phyloP scores from a whole-genome alignment of 768 basidiomycete species.

The Grammothele lineata region DNA sequence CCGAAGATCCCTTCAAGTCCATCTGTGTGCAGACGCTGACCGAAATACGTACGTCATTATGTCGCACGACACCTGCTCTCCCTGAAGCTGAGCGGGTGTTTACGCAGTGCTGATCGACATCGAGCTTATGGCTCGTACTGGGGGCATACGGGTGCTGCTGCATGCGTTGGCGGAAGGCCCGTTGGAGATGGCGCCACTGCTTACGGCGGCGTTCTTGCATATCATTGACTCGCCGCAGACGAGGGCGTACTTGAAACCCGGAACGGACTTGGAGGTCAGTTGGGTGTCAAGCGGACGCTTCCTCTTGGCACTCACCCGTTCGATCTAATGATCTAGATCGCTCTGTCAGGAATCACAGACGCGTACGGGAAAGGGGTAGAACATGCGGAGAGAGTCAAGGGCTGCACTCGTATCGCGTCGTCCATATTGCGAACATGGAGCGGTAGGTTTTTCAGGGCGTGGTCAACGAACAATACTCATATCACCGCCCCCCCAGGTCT shows the following conservation, averaged over 20 bases:
- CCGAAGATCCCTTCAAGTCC: slow-evolving; percentile 82
- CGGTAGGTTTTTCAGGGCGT: slow-evolving; percentile 47
- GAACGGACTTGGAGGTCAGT: slow-evolving; percentile 84
- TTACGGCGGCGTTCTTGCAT: slow-evolving; percentile 77
- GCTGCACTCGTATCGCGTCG: slow-evolving; percentile 72
- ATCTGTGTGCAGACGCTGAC: slow-evolving; percentile 84
- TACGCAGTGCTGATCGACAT: slow-evolving; percentile 80
- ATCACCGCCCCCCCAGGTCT: no score
- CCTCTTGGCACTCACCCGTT: neutral
- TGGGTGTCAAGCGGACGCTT: neutral
- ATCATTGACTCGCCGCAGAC: slow-evolving; percentile 84
- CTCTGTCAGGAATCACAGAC: slow-evolving; percentile 86
- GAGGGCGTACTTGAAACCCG: slow-evolving; percentile 70
- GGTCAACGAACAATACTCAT: no score
- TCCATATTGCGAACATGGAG: slow-evolving; percentile 90
- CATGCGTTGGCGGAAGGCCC: slow-evolving; percentile 91
- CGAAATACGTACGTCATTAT: slow-evolving; percentile 69
- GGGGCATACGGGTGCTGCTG: slow-evolving; percentile 81
- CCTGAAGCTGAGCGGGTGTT: neutral
- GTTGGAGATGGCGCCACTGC: slow-evolving; percentile 68
- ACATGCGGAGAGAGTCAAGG: slow-evolving; percentile 75
- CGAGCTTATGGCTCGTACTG: slow-evolving; percentile 72
- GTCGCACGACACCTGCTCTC: neutral
- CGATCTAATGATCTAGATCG: slow-evolving; percentile 50
- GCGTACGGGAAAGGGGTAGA: slow-evolving; percentile 82